A percentile compares a stretch with the other conserved stretches of the same genome.
Evolutionary conservation across 768 basidiomycete species (phyloP).

Genomic region (Termitomyces sp.): DNA sequence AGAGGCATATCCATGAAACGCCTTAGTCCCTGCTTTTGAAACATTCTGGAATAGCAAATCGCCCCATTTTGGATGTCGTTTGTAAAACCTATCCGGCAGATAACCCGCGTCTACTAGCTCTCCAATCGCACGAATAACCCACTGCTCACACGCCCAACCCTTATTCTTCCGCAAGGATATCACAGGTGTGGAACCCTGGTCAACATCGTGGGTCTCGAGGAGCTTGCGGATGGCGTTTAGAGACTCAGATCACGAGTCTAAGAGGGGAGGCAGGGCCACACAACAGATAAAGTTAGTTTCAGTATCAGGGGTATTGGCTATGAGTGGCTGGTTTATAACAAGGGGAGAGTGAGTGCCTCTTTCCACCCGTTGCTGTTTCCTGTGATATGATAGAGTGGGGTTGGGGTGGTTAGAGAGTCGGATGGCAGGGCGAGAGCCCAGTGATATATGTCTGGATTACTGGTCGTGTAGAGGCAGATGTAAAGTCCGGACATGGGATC

Average conservation of each 20-base stretch:
- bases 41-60: not conserved
- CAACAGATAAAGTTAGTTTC: not conserved
- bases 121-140: not conserved
- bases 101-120: not conserved
- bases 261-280: not conserved
- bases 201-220: not conserved
- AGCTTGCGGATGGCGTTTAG: not conserved
- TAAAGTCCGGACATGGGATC: not conserved
- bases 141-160: not conserved
- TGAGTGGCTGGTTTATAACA: not conserved
- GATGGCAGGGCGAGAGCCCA: not conserved
- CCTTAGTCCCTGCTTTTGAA: not conserved
- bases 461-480: not conserved
- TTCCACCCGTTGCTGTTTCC: constrained; percentile 2
- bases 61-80: not conserved
- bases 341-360: constrained; percentile 1
- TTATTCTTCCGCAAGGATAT: not conserved
- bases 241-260: not conserved
- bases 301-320: not conserved
- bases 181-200: not conserved
- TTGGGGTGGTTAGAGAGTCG: not conserved
- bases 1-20: not conserved
- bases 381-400: constrained; percentile 3
- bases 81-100: not conserved
- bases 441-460: not conserved